A percentile compares a stretch with the other conserved stretches of the same genome.
These are phyloP conservation scores for Thuja plicata DNA, from an alignment of 83 land plant genomes.

Conservation along the genomic window DNA sequence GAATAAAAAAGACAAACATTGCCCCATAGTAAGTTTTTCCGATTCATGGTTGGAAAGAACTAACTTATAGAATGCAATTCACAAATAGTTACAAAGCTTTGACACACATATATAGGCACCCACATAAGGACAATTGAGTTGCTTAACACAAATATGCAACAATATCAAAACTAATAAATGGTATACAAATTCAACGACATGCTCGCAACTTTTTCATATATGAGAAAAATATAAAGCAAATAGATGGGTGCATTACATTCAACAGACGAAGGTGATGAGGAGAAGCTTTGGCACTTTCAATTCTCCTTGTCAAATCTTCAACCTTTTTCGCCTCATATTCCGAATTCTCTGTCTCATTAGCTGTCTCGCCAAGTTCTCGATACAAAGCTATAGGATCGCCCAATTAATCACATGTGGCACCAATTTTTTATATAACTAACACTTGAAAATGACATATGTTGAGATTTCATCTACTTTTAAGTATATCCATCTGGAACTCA, in stretches of 20 bases:
- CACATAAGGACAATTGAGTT: neutral
- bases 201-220: neutral
- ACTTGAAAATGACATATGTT: neutral
- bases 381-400: constrained; percentile 51
- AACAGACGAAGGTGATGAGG: constrained; percentile 61
- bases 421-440: neutral
- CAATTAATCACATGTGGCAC: neutral
- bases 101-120: neutral
- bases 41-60: neutral
- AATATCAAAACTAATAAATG: neutral
- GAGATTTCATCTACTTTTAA: neutral
- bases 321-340: constrained; percentile 58
- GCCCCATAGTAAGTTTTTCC: neutral
- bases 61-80: neutral
- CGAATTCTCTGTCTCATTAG: constrained; percentile 62
- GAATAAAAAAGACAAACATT: neutral
- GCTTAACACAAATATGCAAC: neutral
- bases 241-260: constrained; percentile 13
- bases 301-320: constrained; percentile 65
- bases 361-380: constrained; percentile 62
- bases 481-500: neutral
- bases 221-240: neutral
- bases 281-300: constrained; percentile 55
- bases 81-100: neutral
- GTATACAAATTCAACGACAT: neutral